These are phyloP conservation scores for Verticillium albo-atrum DNA, from an alignment of 2,329 filamentous ascomycete species.

Conservation along the genomic window DNA sequence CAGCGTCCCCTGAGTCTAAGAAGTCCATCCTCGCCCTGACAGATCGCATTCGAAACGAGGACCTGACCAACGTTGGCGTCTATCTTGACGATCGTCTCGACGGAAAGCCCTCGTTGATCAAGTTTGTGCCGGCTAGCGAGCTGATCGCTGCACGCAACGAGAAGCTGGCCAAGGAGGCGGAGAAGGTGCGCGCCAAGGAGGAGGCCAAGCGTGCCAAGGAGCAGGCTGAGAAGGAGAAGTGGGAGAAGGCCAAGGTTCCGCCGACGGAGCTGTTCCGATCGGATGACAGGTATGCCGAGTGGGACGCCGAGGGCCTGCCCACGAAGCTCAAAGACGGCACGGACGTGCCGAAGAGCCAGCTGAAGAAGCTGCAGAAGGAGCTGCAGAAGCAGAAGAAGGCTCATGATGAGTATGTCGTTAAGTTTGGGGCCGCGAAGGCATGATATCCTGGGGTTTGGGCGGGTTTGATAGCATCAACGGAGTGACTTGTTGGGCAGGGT, in stretches of 20 bases:
- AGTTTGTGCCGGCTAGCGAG: slow-evolving; percentile 54
- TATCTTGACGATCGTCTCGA: slow-evolving; percentile 81
- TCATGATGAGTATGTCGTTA: slow-evolving; percentile 55
- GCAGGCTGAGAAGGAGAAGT: slow-evolving; percentile 47
- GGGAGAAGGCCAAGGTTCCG: slow-evolving; percentile 51
- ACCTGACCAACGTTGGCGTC: slow-evolving; percentile 77
- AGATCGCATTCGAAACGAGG: slow-evolving; percentile 74
- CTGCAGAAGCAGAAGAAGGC: slow-evolving; percentile 88
- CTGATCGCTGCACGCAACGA: slow-evolving; percentile 55
- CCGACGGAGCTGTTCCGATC: slow-evolving; percentile 53
- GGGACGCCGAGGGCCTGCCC: slow-evolving; percentile 80
- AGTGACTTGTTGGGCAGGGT: too few species aligned
- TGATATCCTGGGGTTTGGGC: background rate
- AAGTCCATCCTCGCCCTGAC: slow-evolving; percentile 73
- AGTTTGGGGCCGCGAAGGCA: slow-evolving; percentile 8
- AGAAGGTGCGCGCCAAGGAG: slow-evolving; percentile 53
- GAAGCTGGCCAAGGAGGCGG: slow-evolving; percentile 56
- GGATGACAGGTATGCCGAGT: slow-evolving; percentile 62
- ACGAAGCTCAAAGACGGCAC: slow-evolving; percentile 67
- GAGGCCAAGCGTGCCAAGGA: slow-evolving; percentile 47
- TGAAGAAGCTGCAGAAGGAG: slow-evolving; percentile 82
- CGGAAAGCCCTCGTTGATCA: slow-evolving; percentile 66
- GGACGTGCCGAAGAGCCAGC: slow-evolving; percentile 73
- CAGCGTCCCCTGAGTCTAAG: slow-evolving; percentile 45
- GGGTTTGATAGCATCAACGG: too few species aligned